phyloP scores from a whole-genome alignment of 2,329 filamentous ascomycete genomes.

The Cladosporium sp. region DNA sequence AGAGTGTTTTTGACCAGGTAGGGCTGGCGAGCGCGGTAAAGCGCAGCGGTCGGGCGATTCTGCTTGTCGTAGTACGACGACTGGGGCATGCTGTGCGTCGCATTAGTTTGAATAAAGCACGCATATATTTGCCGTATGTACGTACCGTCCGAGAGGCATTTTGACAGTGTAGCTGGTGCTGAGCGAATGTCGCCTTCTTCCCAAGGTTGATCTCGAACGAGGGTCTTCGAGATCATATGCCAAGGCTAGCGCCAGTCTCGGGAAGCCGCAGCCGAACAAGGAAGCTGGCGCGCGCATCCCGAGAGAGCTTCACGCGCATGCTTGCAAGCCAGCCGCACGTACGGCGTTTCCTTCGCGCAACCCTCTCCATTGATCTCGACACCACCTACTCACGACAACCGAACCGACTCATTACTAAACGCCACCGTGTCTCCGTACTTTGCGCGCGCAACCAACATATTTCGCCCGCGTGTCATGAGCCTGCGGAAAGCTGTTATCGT shows the following conservation, averaged over 20 bases:
- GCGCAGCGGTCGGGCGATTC: conserved; percentile 77
- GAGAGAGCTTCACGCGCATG: conserved; percentile 10
- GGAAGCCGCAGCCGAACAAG: not conserved
- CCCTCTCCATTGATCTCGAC: not conserved
- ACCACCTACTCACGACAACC: not conserved
- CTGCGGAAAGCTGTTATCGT: conserved; percentile 5
- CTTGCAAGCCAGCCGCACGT: too few species aligned
- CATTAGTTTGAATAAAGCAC: conserved; percentile 14
- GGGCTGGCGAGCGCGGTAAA: conserved; percentile 84
- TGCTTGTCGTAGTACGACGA: conserved; percentile 89
- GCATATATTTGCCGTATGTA: not conserved
- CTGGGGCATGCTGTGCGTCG: conserved; percentile 47
- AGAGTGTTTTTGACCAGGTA: conserved; percentile 86
- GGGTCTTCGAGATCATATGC: not conserved
- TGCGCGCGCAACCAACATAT: not conserved
- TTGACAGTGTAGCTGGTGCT: conserved; percentile 3
- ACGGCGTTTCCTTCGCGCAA: not conserved
- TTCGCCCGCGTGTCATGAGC: conserved; percentile 6
- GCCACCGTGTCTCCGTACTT: not conserved
- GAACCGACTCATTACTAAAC: not conserved
- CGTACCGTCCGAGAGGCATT: conserved; percentile 22
- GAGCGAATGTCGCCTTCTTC: not conserved
- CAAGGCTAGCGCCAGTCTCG: not conserved
- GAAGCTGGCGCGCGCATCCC: not conserved
- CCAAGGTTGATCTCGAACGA: not conserved